Evolutionary conservation across 805 yeast species (phyloP).

Genomic region (Zygosaccharomyces bailii): DNA sequence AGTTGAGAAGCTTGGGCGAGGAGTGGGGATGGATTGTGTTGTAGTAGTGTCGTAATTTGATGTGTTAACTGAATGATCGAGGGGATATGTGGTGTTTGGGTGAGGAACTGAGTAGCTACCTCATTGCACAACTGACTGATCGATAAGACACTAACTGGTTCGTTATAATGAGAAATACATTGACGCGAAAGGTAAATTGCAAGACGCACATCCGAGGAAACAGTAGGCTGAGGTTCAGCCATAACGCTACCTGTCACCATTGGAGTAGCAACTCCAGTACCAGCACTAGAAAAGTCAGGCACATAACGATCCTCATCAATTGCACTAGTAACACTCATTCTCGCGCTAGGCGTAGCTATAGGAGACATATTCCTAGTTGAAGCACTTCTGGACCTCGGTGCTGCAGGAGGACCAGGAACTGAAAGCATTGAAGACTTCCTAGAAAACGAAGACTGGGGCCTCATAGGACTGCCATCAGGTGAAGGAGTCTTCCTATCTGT

Average conservation of each 20-base stretch:
- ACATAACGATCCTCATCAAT: background rate
- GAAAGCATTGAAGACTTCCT: slow-evolving; percentile 2
- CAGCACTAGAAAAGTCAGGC: background rate
- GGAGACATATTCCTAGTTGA: background rate
- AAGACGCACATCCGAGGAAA: slow-evolving; percentile 10
- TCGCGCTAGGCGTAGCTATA: background rate
- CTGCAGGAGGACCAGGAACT: background rate
- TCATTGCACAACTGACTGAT: slow-evolving; percentile 13
- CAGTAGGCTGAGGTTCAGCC: background rate
- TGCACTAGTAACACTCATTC: background rate
- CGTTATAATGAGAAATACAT: slow-evolving; percentile 12
- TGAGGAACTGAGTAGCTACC: slow-evolving; percentile 9
- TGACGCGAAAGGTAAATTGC: slow-evolving; percentile 14
- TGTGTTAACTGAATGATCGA: slow-evolving; percentile 16
- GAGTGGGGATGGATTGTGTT: slow-evolving; percentile 19
- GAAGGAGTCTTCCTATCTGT: background rate
- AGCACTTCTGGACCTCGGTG: background rate
- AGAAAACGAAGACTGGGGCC: background rate
- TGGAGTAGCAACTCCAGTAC: background rate
- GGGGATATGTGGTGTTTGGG: slow-evolving; percentile 10
- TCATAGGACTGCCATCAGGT: background rate
- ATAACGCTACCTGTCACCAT: background rate
- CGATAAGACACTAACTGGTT: slow-evolving; percentile 10
- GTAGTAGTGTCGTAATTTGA: slow-evolving; percentile 23
- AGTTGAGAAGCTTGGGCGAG: slow-evolving; percentile 20